Evolutionary conservation across 352 stramenopile genomes (phyloP).

Genomic region (Globisporangium lucens): DNA sequence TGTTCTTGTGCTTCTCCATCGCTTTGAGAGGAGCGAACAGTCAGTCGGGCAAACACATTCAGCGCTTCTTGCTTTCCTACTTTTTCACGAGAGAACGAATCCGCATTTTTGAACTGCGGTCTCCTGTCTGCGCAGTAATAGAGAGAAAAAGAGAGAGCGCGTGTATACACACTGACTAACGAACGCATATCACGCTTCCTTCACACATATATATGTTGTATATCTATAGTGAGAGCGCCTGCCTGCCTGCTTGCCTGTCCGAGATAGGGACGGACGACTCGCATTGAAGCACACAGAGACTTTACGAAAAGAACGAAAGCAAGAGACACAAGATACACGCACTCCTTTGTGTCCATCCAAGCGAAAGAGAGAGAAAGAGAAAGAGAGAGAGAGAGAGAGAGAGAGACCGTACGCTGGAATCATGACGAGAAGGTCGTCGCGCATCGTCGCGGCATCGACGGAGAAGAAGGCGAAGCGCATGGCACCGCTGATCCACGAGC

Average conservation of each 20-base stretch:
- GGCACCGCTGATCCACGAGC: constrained; percentile 49
- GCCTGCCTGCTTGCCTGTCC: not conserved
- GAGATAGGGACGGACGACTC: not conserved
- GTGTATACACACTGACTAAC: not conserved
- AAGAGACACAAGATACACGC: not conserved
- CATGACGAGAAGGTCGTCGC: constrained; percentile 62
- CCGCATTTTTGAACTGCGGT: not conserved
- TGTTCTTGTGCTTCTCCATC: not conserved
- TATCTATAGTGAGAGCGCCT: not conserved
- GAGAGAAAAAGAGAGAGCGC: not conserved
- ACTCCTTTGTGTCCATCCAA: not conserved
- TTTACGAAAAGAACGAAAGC: not conserved
- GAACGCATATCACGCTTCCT: not conserved
- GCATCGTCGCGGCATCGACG: constrained; percentile 43
- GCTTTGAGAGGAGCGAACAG: too few species aligned
- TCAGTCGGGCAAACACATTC: not conserved
- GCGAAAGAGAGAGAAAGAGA: not conserved
- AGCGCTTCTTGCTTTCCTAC: not conserved
- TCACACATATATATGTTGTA: not conserved
- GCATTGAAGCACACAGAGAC: not conserved
- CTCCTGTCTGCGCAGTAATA: not conserved
- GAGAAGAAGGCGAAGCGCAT: constrained; percentile 52
- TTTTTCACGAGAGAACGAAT: not conserved
- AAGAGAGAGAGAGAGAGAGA: not conserved
- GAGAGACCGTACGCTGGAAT: not conserved